These are phyloP conservation scores for Avena insularis DNA, from an alignment of 176 grass and related monocot genomes.

Conservation along the genomic window DNA sequence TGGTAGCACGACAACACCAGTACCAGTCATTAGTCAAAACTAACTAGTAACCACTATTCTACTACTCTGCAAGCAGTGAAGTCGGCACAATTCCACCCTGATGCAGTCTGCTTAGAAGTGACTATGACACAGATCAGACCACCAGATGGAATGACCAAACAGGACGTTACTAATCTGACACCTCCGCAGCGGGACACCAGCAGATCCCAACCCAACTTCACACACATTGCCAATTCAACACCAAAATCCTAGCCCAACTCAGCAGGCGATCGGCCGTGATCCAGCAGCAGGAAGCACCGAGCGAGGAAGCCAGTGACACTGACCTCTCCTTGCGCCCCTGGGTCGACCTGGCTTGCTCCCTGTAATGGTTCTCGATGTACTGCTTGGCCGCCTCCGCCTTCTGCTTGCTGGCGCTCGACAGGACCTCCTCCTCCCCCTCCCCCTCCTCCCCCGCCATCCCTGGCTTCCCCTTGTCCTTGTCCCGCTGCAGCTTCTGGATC, in stretches of 20 bases:
- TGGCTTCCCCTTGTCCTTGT: conserved; percentile 47
- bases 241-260: not conserved
- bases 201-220: not conserved
- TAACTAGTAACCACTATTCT: not conserved
- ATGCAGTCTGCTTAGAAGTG: not conserved
- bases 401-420: conserved; percentile 62
- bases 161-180: not conserved
- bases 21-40: not conserved
- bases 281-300: too few relatives aligned
- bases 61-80: not conserved
- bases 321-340: conserved; percentile 82
- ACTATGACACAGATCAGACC: not conserved
- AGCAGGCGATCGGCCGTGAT: not conserved
- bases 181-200: not conserved
- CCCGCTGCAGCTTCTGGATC: conserved; percentile 73
- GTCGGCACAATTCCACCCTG: not conserved
- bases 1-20: not conserved
- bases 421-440: conserved; percentile 29
- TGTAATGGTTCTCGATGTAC: conserved; percentile 88
- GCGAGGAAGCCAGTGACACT: conserved; percentile 8
- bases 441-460: not conserved
- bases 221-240: not conserved
- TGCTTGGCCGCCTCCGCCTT: conserved; percentile 74
- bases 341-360: conserved; percentile 65
- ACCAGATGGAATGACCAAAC: not conserved